Base-by-base conservation (phyloP, 192 early-diverging fungal genomes). In the Backusella sp. region DNA sequence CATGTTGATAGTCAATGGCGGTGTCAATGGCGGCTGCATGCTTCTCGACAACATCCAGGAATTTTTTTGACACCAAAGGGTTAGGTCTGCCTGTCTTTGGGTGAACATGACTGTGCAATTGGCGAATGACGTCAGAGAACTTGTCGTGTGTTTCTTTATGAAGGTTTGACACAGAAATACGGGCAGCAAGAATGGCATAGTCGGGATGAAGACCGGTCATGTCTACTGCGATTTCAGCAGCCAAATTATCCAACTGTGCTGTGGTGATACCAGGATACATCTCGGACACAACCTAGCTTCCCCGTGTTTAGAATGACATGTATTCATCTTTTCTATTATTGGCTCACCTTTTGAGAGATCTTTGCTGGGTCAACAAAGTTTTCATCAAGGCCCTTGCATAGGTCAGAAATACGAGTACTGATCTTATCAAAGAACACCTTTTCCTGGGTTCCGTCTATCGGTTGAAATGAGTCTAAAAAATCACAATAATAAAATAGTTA, bases 241-340 rank as follows among this genome's bases (percentile, higher is more conserved):
- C 96, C 35, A 99, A 89, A 84, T 96, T 97, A 86, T 99, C 97
- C 66, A 99, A 88, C 81, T 97, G 96, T n/a, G 95, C 91, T 4
- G 97, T 99, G 5, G 96, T 96, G 76, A 99, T 96, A 70, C 97
- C 97, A 83, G 96, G 94, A 87, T 97, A 99, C 80, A 99, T 96
- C 41, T 95, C 97, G 76, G 83, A 86, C 76, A 99, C 93, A 69
- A 95, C 94, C 93, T 93, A 74, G n/a, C 17, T 35, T 68, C 8
- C 8, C 14, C 12, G 32, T 62, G 28, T 66, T 26, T 66, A 30
- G 11, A 66, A n/a, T 14, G 14, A n/a, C 6, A 7, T n/a, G 19
- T 6, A 75, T 35, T 36, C 3, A 6, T 2, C 53, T n/a, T 4
- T 26, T 26, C 35, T 23, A 11, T 32, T 32, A 32, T 21, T 41